A percentile compares a stretch with the other conserved stretches of the same genome.
These are phyloP conservation scores for Trichoderma afroharzianum DNA, from an alignment of 2,329 filamentous ascomycete genomes.

Conservation along the genomic window DNA sequence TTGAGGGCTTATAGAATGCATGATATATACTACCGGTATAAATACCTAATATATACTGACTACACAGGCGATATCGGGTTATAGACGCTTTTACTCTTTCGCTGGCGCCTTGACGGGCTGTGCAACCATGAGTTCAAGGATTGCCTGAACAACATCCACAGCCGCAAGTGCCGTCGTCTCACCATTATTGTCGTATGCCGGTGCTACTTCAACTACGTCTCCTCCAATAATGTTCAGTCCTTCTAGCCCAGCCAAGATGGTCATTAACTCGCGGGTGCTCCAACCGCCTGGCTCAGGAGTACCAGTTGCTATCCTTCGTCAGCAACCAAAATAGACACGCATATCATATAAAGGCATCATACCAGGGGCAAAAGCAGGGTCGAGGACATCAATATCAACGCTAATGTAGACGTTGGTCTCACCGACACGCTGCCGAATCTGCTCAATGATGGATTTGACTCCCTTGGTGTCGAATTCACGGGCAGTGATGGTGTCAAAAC, in stretches of 20 bases:
- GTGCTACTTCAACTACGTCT: slow-evolving; percentile 81
- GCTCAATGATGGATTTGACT: slow-evolving; percentile 59
- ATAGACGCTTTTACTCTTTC: background rate
- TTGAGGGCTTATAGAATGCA: background rate
- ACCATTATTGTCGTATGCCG: slow-evolving; percentile 72
- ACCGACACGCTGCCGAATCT: slow-evolving; percentile 66
- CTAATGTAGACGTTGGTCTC: slow-evolving; percentile 71
- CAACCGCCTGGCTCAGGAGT: slow-evolving; percentile 83
- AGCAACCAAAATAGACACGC: background rate
- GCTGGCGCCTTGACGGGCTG: slow-evolving; percentile 16
- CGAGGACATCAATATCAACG: slow-evolving; percentile 75
- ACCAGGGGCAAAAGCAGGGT: slow-evolving; percentile 47
- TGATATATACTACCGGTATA: background rate
- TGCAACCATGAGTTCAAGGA: slow-evolving; percentile 23
- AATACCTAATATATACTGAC: background rate
- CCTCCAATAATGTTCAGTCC: slow-evolving; percentile 76
- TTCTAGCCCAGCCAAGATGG: slow-evolving; percentile 73
- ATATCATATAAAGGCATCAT: background rate
- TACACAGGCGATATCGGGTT: background rate
- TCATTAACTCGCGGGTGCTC: slow-evolving; percentile 78
- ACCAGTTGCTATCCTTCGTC: slow-evolving; percentile 55
- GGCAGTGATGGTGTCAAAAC: slow-evolving; percentile 23
- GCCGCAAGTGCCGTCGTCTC: slow-evolving; percentile 77
- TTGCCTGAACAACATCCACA: slow-evolving; percentile 63
- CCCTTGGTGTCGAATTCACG: slow-evolving; percentile 74